Evolutionary conservation across 768 basidiomycete species (phyloP).

Genomic region (Naganishia vishniacii): DNA sequence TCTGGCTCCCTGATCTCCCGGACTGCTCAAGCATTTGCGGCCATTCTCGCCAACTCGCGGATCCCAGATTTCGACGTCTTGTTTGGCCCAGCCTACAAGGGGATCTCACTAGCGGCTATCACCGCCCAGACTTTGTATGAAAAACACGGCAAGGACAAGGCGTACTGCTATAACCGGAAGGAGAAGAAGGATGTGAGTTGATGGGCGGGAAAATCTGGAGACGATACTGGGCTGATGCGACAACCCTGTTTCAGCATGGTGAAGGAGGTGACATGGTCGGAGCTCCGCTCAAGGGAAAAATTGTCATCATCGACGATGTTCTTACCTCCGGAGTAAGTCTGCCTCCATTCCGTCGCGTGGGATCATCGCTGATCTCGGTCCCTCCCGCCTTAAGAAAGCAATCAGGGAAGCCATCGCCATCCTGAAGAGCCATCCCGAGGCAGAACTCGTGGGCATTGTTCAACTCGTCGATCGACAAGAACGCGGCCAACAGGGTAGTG

Average conservation of each 20-base stretch:
- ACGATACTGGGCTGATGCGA: too few species aligned
- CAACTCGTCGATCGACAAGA: slow-evolving; percentile 83
- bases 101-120: slow-evolving; percentile 83
- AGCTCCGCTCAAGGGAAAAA: slow-evolving; percentile 67
- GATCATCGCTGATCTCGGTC: background rate
- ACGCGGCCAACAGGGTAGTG: slow-evolving; percentile 59
- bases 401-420: slow-evolving; percentile 74
- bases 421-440: slow-evolving; percentile 62
- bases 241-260: slow-evolving; percentile 57
- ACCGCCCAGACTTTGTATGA: slow-evolving; percentile 71
- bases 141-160: slow-evolving; percentile 61
- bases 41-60: slow-evolving; percentile 62
- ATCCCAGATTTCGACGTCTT: slow-evolving; percentile 66
- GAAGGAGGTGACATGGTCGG: slow-evolving; percentile 92
- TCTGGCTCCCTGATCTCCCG: slow-evolving; percentile 72
- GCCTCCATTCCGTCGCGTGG: background rate
- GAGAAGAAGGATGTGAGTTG: slow-evolving; percentile 68
- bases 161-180: slow-evolving; percentile 88
- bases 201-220: background rate
- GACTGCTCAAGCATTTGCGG: slow-evolving; percentile 74
- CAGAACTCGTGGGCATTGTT: slow-evolving; percentile 72
- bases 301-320: slow-evolving; percentile 91
- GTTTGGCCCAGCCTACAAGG: slow-evolving; percentile 97
- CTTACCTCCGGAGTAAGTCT: slow-evolving; percentile 59
- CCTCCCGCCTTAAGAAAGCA: slow-evolving; percentile 66